A percentile compares a stretch with the other conserved stretches of the same genome.
These are phyloP conservation scores for Scheffersomyces quercinus DNA, from an alignment of 1,139 yeast species.

Conservation along the genomic window DNA sequence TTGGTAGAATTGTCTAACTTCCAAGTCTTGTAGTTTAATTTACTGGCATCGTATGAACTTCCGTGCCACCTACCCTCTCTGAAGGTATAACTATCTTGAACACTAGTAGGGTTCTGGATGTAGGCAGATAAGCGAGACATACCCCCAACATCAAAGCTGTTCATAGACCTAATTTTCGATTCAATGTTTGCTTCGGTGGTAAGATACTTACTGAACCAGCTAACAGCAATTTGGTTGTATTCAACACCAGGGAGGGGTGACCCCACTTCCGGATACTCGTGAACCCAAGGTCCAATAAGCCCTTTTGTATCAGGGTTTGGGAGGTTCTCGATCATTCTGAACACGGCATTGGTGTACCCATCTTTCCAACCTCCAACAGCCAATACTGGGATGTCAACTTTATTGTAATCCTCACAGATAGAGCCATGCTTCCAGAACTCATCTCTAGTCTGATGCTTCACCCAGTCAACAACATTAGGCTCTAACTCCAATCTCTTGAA, in stretches of 20 bases:
- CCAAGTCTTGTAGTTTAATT: neutral
- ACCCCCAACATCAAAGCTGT: conserved; percentile 12
- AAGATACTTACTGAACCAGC: conserved; percentile 38
- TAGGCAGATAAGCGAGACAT: conserved; percentile 35
- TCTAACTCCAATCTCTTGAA: conserved; percentile 28
- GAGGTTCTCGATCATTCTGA: conserved; percentile 36
- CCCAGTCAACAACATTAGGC: conserved; percentile 40
- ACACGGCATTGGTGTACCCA: conserved; percentile 41
- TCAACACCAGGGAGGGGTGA: conserved; percentile 43
- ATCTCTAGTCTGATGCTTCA: conserved; percentile 40
- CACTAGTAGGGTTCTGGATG: conserved; percentile 36
- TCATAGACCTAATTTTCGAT: neutral
- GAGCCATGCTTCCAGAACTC: conserved; percentile 46
- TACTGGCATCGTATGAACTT: conserved; percentile 3
- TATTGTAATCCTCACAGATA: conserved; percentile 34
- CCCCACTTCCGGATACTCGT: conserved; percentile 46
- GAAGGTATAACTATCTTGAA: conserved; percentile 28
- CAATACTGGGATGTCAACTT: conserved; percentile 39
- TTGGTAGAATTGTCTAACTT: neutral
- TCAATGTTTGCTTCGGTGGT: conserved; percentile 18
- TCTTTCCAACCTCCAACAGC: conserved; percentile 47
- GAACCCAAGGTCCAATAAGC: conserved; percentile 47
- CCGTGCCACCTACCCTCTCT: conserved; percentile 41
- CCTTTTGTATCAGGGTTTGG: conserved; percentile 28
- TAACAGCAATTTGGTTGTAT: conserved; percentile 35